These are phyloP conservation scores for Avena insularis DNA, from an alignment of 176 grass and related monocot genomes.

Conservation along the genomic window DNA sequence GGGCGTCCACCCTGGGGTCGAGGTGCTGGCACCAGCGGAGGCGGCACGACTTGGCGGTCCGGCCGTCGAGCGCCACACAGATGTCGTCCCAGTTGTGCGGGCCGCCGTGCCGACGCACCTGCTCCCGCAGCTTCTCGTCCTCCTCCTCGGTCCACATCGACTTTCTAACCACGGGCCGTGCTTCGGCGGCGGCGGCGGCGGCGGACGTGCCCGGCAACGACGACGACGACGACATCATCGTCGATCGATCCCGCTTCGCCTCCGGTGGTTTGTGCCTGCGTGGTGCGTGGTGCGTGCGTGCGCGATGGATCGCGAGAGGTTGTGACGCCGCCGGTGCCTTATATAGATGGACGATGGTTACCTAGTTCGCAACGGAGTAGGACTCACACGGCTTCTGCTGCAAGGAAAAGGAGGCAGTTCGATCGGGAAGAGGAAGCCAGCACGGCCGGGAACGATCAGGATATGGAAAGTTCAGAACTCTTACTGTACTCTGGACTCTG, in stretches of 20 bases:
- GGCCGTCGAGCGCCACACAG: constrained; percentile 38
- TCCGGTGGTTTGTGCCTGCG: background rate
- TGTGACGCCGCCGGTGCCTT: background rate
- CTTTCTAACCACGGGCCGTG: constrained; percentile 42
- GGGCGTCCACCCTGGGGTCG: constrained; percentile 40
- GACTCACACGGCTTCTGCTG: background rate
- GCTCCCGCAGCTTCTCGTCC: constrained; percentile 48
- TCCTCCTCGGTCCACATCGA: constrained; percentile 64
- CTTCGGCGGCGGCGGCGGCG: background rate
- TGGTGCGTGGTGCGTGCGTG: background rate
- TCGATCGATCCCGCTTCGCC: background rate
- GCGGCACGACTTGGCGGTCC: constrained; percentile 78
- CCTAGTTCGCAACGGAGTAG: background rate
- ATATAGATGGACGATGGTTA: constrained; percentile 21
- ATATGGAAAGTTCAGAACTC: background rate
- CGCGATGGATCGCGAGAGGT: background rate
- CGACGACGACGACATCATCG: background rate
- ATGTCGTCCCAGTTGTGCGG: constrained; percentile 65
- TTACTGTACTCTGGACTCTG: background rate
- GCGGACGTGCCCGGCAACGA: background rate
- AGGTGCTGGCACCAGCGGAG: constrained; percentile 81
- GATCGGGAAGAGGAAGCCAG: background rate
- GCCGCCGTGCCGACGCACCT: constrained; percentile 57
- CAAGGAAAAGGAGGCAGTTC: too few relatives aligned
- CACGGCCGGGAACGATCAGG: background rate